A percentile compares a stretch with the other conserved stretches of the same genome.
These are phyloP conservation scores for Grosmannia penicillata DNA, from an alignment of 2,329 filamentous ascomycete genomes.

Conservation along the genomic window DNA sequence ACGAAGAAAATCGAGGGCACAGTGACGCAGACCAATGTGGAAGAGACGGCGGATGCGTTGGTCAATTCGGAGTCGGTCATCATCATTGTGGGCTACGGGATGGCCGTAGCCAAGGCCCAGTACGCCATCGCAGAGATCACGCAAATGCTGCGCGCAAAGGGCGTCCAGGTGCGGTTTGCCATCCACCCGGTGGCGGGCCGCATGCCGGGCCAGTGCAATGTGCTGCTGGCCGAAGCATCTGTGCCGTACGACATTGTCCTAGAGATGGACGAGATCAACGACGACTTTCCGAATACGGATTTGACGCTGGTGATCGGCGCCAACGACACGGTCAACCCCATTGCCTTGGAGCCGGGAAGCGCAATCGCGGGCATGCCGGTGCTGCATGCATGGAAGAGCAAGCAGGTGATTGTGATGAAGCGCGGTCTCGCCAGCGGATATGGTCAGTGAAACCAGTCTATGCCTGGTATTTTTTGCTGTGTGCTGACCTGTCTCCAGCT, in stretches of 20 bases:
- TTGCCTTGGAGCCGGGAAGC: constrained; percentile 68
- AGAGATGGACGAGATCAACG: constrained; percentile 95
- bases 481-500: constrained; percentile 30
- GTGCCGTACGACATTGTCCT: constrained; percentile 87
- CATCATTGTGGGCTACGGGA: constrained; percentile 82
- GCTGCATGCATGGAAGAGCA: constrained; percentile 84
- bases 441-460: constrained; percentile 33
- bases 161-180: constrained; percentile 72
- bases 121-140: constrained; percentile 81
- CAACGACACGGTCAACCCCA: constrained; percentile 87
- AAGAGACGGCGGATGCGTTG: constrained; percentile 66
- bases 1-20: constrained; percentile 68
- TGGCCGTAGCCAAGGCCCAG: constrained; percentile 89
- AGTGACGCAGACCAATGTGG: constrained; percentile 62
- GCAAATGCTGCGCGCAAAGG: constrained; percentile 54
- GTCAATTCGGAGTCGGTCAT: constrained; percentile 71
- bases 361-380: constrained; percentile 89
- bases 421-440: constrained; percentile 78
- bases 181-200: constrained; percentile 83
- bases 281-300: constrained; percentile 76
- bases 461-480: too few species aligned
- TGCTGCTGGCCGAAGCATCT: constrained; percentile 72
- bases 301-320: constrained; percentile 80
- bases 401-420: constrained; percentile 90
- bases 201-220: constrained; percentile 90